Base-by-base conservation (phyloP, 2,329 filamentous ascomycete species). In the Cercospora sojina region DNA sequence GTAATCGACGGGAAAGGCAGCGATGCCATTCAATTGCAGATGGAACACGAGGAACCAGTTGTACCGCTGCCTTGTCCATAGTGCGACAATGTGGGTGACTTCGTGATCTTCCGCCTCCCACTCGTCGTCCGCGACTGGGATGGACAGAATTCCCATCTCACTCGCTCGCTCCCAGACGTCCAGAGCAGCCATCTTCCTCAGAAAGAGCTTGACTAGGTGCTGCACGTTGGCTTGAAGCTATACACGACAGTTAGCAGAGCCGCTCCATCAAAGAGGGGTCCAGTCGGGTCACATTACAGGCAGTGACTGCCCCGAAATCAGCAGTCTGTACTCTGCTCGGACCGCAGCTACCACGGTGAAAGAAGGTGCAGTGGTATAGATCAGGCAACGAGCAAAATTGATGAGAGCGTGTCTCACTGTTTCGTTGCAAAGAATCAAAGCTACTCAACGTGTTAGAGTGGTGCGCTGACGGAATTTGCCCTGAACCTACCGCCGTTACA, bases 281-380 rank as follows among this genome's bases (percentile, higher is more conserved):
- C 32, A 35, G 32, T 35, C 32, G 32, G 32, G 32, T 35, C 12
- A 35, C 12, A 35, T 35, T 35, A 35, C 32, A 35, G 32, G 32
- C 32, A 35, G 32, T 35, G 32, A 35, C 32, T 35, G 32, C 9
- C 32, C 47, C 18, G 47, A 51, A 23, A 23, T 20, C n/a, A 51
- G 47, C 47, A 63, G 60, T 18, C 20, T 20, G 31, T 63, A 63
- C 25, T 25, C 60, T 47, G 60, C 20, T 23, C 35, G 25, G 8
- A 63, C 27, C 13, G 43, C 60, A 16, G 60, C 60, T 29, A 38
- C 18, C 20, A 25, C 13, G 10, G 41, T 8, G 41, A 61, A 61
- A 23, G 59, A 61, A 13, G 59, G 59, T 29, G 59, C 59, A 9
- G 59, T 61, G 18, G 38, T 61, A 41, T 61, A 61, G 29, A 61